Percentiles rank a stretch among this genome's conserved stretches.
These are phyloP conservation scores for Amphirosellinia nigrospora DNA, from an alignment of 495 filamentous ascomycete genomes.

Conservation along the genomic window DNA sequence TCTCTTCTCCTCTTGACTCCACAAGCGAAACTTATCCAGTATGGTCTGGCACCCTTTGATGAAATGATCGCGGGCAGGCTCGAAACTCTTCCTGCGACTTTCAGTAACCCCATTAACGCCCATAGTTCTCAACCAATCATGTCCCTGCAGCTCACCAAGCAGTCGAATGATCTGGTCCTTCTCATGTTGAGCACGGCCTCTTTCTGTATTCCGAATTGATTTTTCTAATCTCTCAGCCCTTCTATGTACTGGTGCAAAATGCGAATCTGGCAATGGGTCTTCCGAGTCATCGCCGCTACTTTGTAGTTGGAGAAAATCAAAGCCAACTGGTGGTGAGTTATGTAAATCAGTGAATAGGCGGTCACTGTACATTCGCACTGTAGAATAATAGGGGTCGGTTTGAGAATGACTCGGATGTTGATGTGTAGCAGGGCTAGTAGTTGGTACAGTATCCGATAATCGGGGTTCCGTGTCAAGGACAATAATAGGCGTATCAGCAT, in stretches of 20 bases:
- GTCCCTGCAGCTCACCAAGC: constrained; percentile 84
- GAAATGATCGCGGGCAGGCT: constrained; percentile 83
- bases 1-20: constrained; percentile 90
- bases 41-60: constrained; percentile 78
- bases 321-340: constrained; percentile 61
- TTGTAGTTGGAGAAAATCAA: constrained; percentile 56
- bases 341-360: constrained; percentile 55
- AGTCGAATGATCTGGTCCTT: constrained; percentile 85
- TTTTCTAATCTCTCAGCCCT: constrained; percentile 88
- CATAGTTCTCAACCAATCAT: constrained; percentile 92
- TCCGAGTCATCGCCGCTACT: constrained; percentile 46
- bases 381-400: constrained; percentile 33
- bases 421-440: constrained; percentile 28
- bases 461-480: constrained; percentile 52
- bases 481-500: constrained; percentile 65
- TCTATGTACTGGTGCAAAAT: constrained; percentile 73
- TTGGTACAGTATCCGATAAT: constrained; percentile 35
- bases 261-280: constrained; percentile 73
- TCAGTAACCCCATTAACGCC: constrained; percentile 89
- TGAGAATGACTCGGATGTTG: constrained; percentile 29
- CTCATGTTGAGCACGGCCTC: constrained; percentile 89
- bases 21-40: constrained; percentile 82
- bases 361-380: constrained; percentile 55
- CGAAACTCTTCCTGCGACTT: constrained; percentile 79
- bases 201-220: constrained; percentile 90